Base-by-base conservation (phyloP, 2,329 filamentous ascomycete species). In the Pleoardoris graminearum region DNA sequence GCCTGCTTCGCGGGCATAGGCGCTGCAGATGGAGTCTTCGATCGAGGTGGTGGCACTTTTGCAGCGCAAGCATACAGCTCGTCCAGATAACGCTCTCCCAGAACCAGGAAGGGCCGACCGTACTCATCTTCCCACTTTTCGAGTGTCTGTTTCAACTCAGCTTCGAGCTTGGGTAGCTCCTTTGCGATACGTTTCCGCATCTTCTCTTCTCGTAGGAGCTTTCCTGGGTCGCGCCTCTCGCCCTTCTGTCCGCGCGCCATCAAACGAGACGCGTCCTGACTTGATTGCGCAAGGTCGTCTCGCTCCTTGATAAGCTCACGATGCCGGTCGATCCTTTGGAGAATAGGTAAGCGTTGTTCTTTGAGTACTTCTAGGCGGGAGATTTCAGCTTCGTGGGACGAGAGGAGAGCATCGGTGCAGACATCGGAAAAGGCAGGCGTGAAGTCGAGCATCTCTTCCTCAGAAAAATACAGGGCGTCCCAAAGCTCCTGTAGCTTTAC, bases 391-490 rank as follows among this genome's bases (percentile, higher is more conserved):
- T 99, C 94, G 67, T 99, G 95, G 0, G 94, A 92, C 60, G 96
- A 92, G 0, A 99, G 83, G 8, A 99, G 82, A 4, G 94, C 94
- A 71, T 99, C 94, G 65, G 91, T 97, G 76, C 95, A 97, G 17
- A 97, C 93, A 69, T 97, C 94, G 39, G 91, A 96, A 71, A 97
- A 97, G 36, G 92, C 94, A 0, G 95, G 94, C 0, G 92, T 94
- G 64, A 99, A 99, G 62, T 97, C 92, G 51, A 97, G 84, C 92
- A 97, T 97, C 76, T 99, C 94, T 67, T 99, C 94, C 70, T 99
- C 94, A 0, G 90, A 96, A 69, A 95, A 92, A 77, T 94, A 97
- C 1, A 99, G 78, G 0, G 85, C 81, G 69, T 99, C 94, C 94
- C 95, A 99, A 0, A 99, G 84, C 68, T 95, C 92, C 73, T 97